phyloP scores from a whole-genome alignment of 345 rosid genomes.

The Linum usitatissimum region DNA sequence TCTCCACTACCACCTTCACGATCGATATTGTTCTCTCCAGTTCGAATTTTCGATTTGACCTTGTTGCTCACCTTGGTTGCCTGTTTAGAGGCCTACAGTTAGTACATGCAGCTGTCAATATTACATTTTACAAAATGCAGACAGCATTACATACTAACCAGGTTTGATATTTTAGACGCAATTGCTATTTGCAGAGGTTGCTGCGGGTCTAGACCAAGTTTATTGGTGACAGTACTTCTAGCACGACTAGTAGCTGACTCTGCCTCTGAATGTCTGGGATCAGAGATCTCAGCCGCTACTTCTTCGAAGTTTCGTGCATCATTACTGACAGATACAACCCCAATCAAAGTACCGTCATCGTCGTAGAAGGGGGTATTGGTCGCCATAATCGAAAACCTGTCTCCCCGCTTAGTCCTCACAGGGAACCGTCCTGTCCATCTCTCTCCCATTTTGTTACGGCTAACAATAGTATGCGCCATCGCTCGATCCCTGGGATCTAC shows the following conservation, averaged over 20 bases:
- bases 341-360: conserved; percentile 62
- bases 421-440: conserved; percentile 93
- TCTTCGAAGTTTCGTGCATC: conserved; percentile 47
- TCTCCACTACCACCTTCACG: conserved; percentile 76
- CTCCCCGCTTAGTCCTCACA: conserved; percentile 60
- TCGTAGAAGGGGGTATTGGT: conserved; percentile 75
- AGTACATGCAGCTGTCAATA: conserved; percentile 15
- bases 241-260: conserved; percentile 42
- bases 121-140: conserved; percentile 12
- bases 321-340: conserved; percentile 62
- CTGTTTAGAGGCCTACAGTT: conserved; percentile 34
- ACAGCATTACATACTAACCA: conserved; percentile 50
- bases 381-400: conserved; percentile 44
- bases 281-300: conserved; percentile 20
- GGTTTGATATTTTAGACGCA: conserved; percentile 80
- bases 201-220: conserved; percentile 82
- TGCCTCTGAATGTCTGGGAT: conserved; percentile 30
- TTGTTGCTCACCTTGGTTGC: conserved; percentile 78
- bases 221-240: conserved; percentile 35
- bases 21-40: conserved; percentile 36
- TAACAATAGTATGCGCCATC: conserved; percentile 40
- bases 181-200: conserved; percentile 84
- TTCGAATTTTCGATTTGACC: conserved; percentile 65
- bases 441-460: conserved; percentile 52
- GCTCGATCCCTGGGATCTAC: conserved; percentile 45